Base-by-base conservation (phyloP, 345 rosid genomes). In the Salix udensis region DNA sequence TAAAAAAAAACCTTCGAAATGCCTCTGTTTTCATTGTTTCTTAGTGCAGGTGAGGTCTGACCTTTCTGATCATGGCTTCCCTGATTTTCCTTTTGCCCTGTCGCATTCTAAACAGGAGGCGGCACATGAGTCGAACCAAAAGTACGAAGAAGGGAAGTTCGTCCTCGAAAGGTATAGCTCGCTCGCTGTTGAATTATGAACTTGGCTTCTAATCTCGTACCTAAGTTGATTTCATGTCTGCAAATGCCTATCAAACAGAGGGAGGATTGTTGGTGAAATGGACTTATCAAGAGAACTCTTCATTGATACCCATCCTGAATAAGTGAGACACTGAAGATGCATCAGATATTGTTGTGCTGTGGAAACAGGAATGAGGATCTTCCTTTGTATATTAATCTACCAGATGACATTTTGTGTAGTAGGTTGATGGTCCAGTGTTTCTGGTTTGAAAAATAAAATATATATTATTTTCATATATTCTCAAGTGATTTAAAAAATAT, bases 81-180 rank as follows among this genome's bases (percentile, higher is more conserved):
- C 1, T 75, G 36, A 44, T 6, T 36, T 76, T 12, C 44, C 34
- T 23, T 15, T 76, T 19, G 26, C 75, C 37, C 5, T 34, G 36
- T 34, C 1, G 36, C 36, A 34, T 80, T 64, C 69, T 48, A 2
- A 31, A 62, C 87, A 94, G 98, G 92, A 87, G 74, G 84, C 85
- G 5, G 96, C 97, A 2, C 94, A 82, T 13, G 96, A 94, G 72
- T 85, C 87, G 80, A 80, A 86, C 84, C 96, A 89, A 68, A 89
- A 90, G 87, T 91, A 90, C 68, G 92, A 92, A 81, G 97, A 89
- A 86, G 94, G 97, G 76, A 92, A 91, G 84, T 85, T 84, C 67
- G 93, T 94, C 70, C 86, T 92, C 1, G 97, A 94, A 82, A 94
- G 98, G 96, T 92, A 86, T 7, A 67, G 73, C 74, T 70, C 66